Evolutionary conservation across 2,329 filamentous ascomycete genomes (phyloP).

Genomic region (Claviceps purpurea): DNA sequence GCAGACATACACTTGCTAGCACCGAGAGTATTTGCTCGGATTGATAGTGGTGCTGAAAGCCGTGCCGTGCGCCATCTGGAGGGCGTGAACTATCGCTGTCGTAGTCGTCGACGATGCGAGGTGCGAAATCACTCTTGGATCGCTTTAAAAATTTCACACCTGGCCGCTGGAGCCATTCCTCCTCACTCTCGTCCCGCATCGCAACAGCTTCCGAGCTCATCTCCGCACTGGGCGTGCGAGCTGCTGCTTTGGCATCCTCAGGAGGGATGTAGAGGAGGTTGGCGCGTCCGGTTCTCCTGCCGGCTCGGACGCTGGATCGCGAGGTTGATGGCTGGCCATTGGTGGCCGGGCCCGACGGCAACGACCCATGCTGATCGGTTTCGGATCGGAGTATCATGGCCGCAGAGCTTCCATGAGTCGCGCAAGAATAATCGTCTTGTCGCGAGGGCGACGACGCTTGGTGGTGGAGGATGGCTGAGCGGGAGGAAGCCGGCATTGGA

Average conservation of each 20-base stretch:
- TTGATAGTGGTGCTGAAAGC: slow-evolving; percentile 85
- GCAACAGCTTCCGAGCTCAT: slow-evolving; percentile 17
- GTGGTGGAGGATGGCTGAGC: slow-evolving; percentile 6
- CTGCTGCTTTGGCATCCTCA: slow-evolving; percentile 29
- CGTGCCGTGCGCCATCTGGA: slow-evolving; percentile 54
- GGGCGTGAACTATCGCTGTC: slow-evolving; percentile 29
- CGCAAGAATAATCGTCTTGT: slow-evolving; percentile 9
- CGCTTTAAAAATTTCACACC: slow-evolving; percentile 38
- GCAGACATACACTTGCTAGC: slow-evolving; percentile 55
- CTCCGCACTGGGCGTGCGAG: slow-evolving; percentile 28
- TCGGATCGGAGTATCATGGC: slow-evolving; percentile 19
- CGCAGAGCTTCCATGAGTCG: slow-evolving; percentile 12
- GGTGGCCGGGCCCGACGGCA: slow-evolving; percentile 13
- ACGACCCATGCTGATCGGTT: slow-evolving; percentile 17
- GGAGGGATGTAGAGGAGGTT: slow-evolving; percentile 13
- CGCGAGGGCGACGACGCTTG: slow-evolving; percentile 12
- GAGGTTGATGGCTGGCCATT: slow-evolving; percentile 19
- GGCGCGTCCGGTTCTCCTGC: slow-evolving; percentile 17
- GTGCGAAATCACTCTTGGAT: slow-evolving; percentile 43
- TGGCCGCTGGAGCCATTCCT: slow-evolving; percentile 24
- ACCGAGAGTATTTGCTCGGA: slow-evolving; percentile 80
- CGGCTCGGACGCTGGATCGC: slow-evolving; percentile 15
- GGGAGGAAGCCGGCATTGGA: slow-evolving; percentile 11
- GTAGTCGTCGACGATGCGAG: slow-evolving; percentile 26
- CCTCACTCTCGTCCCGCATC: slow-evolving; percentile 19